Evolutionary conservation across 805 yeast genomes (phyloP).

Genomic region (Metschnikowia baotianmanensis): DNA sequence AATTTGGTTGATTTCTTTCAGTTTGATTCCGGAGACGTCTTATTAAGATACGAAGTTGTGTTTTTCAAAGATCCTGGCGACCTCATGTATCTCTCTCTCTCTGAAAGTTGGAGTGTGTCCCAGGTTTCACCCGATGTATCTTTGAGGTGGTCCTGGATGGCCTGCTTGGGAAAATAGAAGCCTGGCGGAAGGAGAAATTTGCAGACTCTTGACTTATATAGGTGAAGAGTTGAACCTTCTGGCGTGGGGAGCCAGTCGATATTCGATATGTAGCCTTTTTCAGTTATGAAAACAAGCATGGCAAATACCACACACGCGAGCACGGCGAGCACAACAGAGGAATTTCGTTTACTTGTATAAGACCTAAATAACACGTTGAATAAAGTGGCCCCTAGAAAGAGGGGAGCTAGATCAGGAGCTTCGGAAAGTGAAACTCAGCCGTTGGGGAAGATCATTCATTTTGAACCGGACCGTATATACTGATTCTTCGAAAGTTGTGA

Average conservation of each 20-base stretch:
- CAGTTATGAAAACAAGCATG: background rate
- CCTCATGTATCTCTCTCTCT: background rate
- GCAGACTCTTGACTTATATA: background rate
- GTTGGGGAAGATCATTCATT: too few relatives aligned
- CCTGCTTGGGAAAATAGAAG: conserved; percentile 2
- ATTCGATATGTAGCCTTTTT: background rate
- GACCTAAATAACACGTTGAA: background rate
- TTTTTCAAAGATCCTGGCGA: too few relatives aligned
- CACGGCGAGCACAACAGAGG: background rate
- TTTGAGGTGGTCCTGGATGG: conserved; percentile 4
- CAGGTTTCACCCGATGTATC: conserved; percentile 6
- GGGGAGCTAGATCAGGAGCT: too few relatives aligned
- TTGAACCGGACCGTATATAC: too few relatives aligned
- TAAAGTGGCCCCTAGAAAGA: too few relatives aligned
- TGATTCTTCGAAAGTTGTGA: too few relatives aligned
- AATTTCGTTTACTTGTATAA: background rate
- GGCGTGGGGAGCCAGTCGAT: too few relatives aligned
- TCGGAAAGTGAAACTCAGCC: too few relatives aligned
- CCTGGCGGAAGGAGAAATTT: conserved; percentile 10
- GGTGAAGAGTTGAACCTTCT: too few relatives aligned
- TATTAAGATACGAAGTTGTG: background rate
- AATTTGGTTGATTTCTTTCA: conserved; percentile 2
- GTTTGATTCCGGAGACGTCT: background rate
- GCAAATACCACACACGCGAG: background rate
- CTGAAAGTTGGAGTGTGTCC: conserved; percentile 2